A percentile compares a stretch with the other conserved stretches of the same genome.
phyloP scores from a whole-genome alignment of 495 filamentous ascomycete genomes.

The Aspergillus hancockii region DNA sequence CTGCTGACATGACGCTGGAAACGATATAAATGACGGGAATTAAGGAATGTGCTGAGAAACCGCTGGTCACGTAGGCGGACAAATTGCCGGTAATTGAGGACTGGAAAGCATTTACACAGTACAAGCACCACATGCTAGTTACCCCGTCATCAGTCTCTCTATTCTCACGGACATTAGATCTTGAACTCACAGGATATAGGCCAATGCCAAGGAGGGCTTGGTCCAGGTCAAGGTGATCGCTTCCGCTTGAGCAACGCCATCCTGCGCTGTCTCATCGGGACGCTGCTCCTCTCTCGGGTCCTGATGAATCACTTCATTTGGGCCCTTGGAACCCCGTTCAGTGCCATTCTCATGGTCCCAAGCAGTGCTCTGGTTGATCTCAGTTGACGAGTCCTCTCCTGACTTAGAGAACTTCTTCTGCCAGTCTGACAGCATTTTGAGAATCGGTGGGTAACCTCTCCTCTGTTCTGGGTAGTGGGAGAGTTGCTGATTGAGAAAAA shows the following conservation, averaged over 20 bases:
- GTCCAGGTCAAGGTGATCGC: conserved; percentile 48
- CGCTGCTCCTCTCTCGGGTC: conserved; percentile 9
- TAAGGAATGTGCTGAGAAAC: conserved; percentile 59
- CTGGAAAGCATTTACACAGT: conserved; percentile 50
- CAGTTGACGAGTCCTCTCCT: conserved; percentile 3
- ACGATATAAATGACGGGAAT: conserved; percentile 59
- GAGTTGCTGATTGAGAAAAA: neutral
- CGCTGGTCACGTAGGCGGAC: conserved; percentile 43
- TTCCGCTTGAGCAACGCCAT: conserved; percentile 46
- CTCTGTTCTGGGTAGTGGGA: neutral
- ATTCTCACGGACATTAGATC: neutral
- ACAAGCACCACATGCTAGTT: conserved; percentile 48
- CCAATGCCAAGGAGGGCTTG: conserved; percentile 34
- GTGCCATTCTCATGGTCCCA: conserved; percentile 3
- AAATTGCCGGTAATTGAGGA: conserved; percentile 31
- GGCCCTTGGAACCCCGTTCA: conserved; percentile 11
- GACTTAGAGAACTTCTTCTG: conserved; percentile 4
- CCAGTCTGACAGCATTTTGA: conserved; percentile 11
- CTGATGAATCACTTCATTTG: conserved; percentile 7
- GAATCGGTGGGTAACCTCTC: neutral
- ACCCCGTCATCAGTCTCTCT: neutral
- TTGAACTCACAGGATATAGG: conserved; percentile 30
- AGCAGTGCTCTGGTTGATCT: neutral
- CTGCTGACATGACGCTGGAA: conserved; percentile 40
- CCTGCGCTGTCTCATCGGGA: conserved; percentile 31